phyloP scores from a whole-genome alignment of 2,329 filamentous ascomycete genomes.

The Dactylellina sp. region DNA sequence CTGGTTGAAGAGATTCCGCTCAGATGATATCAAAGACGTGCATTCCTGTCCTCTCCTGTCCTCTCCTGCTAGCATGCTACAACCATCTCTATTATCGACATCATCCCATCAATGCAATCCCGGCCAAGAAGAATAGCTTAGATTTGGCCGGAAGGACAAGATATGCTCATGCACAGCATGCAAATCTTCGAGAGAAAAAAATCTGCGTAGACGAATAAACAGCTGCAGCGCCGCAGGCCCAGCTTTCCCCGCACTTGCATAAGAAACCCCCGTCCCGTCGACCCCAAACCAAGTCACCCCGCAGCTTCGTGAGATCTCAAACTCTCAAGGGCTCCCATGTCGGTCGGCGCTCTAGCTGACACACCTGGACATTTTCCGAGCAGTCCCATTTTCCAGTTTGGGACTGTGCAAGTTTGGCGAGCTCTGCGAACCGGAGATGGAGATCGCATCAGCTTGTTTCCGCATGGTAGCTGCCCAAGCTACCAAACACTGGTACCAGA shows the following conservation, averaged over 20 bases:
- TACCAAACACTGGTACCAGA: not conserved
- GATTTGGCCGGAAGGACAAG: too few relatives aligned
- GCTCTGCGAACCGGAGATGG: slow-evolving; percentile 40
- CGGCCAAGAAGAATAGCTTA: too few relatives aligned
- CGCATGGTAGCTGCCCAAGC: slow-evolving; percentile 13
- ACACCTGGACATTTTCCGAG: slow-evolving; percentile 44
- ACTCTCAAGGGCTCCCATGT: slow-evolving; percentile 38
- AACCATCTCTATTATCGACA: too few relatives aligned
- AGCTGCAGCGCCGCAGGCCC: too few relatives aligned
- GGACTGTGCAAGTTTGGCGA: slow-evolving; percentile 20
- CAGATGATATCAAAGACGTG: too few relatives aligned
- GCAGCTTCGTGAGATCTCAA: slow-evolving; percentile 37
- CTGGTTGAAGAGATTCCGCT: too few relatives aligned
- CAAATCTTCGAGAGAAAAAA: not conserved
- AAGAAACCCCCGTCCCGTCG: slow-evolving; percentile 1
- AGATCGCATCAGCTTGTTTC: too few relatives aligned
- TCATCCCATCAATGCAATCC: too few relatives aligned
- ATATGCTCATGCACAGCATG: too few relatives aligned
- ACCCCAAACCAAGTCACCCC: slow-evolving; percentile 52
- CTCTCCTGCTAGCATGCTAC: too few relatives aligned
- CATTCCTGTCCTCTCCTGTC: too few relatives aligned
- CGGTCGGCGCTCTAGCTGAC: slow-evolving; percentile 35
- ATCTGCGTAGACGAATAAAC: not conserved
- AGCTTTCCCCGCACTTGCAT: slow-evolving; percentile 39
- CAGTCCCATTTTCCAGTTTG: slow-evolving; percentile 33